Evolutionary conservation across 441 rosid species (phyloP).

Genomic region (Sinapis alba): DNA sequence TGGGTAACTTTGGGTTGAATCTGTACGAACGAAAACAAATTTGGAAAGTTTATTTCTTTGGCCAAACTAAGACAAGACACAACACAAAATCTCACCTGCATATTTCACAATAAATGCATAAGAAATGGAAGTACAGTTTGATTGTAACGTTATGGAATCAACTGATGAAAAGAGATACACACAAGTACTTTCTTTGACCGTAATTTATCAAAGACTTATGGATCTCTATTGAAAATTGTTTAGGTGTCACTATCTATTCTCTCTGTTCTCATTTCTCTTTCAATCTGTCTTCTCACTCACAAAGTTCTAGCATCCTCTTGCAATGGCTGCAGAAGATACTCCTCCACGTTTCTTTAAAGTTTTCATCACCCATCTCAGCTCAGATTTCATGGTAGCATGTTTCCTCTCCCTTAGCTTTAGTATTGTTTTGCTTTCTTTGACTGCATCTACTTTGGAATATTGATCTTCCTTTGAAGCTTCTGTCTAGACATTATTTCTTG

Average conservation of each 20-base stretch:
- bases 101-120: not conserved
- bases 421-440: not conserved
- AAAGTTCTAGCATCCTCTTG: not conserved
- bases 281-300: not conserved
- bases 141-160: not conserved
- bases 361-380: constrained; percentile 2
- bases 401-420: not conserved
- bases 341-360: constrained; percentile 15
- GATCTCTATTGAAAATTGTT: not conserved
- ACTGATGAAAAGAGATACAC: not conserved
- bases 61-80: not conserved
- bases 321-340: not conserved
- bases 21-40: not conserved
- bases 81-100: not conserved
- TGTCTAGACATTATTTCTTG: not conserved
- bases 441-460: not conserved
- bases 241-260: not conserved
- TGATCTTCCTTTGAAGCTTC: not conserved
- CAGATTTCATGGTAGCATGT: constrained; percentile 8
- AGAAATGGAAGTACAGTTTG: not conserved
- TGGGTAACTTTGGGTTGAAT: not conserved
- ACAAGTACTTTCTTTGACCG: not conserved
- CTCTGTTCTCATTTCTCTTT: not conserved
- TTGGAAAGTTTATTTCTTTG: not conserved
- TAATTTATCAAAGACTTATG: not conserved